Evolutionary conservation across 2,329 filamentous ascomycete species (phyloP), one percentile per base, ranked within the genome.

Genomic region (Waltergamsia citrina): DNA sequence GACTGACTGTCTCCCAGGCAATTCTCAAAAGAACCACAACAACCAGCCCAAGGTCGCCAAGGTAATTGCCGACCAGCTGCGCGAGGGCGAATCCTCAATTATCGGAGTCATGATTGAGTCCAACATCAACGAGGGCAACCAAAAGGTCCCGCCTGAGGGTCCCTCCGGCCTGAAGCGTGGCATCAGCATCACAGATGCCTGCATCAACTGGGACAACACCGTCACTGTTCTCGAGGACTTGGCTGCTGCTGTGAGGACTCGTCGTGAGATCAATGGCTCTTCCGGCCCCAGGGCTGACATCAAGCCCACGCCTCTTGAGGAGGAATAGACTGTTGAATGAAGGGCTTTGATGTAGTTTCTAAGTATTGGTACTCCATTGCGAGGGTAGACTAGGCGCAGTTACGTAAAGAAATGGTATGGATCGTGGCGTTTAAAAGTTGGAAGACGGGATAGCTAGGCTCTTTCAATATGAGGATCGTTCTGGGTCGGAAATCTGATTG

Each of bases 21-120:
- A 98, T 69, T 96, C 90, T 15, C 85, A 83, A 61, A 98, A 98
- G 69, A 79, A 96, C 67, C 90, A 96, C 69, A 81, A 83, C 51
- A 98, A 98, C 65, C 90, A 98, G 66, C 92, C 92, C 50, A 82
- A 90, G 63, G 90, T 96, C 29, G 87, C 90, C 43, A 75, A 82
- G 56, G 71, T 70, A 34, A 67, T 98, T 40, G 81, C 74, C 21
- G 85, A 94, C 35, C 90, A 98, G 66, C 71, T 98, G 43, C 78
- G 82, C 33, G 79, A 82, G 43, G 90, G 90, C 39, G 85, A 98
- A 66, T 81, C 76, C 38, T 81, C 77, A 43, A 94, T 98, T 49
- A 75, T 96, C 44, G 92, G 88, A 56, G 86, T 96, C 53, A 98
- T 98, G 90, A 94, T 98, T 49, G 90, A 98, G 69, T 94, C 86